phyloP scores from a whole-genome alignment of 2,329 filamentous ascomycete species.

The Penicillium paneum region DNA sequence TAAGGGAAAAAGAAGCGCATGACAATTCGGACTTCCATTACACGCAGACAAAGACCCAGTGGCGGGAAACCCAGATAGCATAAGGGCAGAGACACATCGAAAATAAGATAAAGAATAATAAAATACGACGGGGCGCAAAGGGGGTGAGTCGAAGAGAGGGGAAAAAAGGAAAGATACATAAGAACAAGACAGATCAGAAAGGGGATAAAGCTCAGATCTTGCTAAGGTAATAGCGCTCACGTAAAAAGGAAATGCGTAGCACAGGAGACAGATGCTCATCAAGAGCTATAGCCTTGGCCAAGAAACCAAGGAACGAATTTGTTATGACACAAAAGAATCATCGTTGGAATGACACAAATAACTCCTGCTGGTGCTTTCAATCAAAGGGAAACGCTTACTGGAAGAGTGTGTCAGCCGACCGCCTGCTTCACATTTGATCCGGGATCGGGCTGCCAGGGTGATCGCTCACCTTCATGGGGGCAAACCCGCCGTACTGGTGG shows the following conservation, averaged over 20 bases:
- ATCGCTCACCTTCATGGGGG: slow-evolving; percentile 62
- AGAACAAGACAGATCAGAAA: slow-evolving; percentile 18
- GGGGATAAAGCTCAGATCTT: slow-evolving; percentile 33
- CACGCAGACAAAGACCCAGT: slow-evolving; percentile 35
- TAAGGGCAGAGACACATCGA: slow-evolving; percentile 17
- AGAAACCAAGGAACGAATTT: slow-evolving; percentile 35
- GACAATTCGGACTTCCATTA: slow-evolving; percentile 39
- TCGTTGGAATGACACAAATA: slow-evolving; percentile 42
- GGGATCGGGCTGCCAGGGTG: slow-evolving; percentile 29
- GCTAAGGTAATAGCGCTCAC: slow-evolving; percentile 42
- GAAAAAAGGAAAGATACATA: slow-evolving; percentile 14
- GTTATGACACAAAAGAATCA: slow-evolving; percentile 42
- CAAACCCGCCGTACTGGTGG: slow-evolving; percentile 62
- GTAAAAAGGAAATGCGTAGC: slow-evolving; percentile 40
- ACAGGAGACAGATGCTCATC: slow-evolving; percentile 44
- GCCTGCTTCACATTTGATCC: slow-evolving; percentile 29
- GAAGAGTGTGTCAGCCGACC: slow-evolving; percentile 27
- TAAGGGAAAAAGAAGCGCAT: slow-evolving; percentile 32
- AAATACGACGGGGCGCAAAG: not conserved
- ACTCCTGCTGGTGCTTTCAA: slow-evolving; percentile 46
- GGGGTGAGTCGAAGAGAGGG: slow-evolving; percentile 8
- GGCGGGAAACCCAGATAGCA: slow-evolving; percentile 19
- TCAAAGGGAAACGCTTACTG: slow-evolving; percentile 40
- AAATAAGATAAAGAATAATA: slow-evolving; percentile 13
- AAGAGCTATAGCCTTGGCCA: slow-evolving; percentile 42